Percentiles rank a stretch among this genome's conserved stretches.
phyloP scores from a whole-genome alignment of 2,329 filamentous ascomycete genomes.

The Exserohilum rostratum region DNA sequence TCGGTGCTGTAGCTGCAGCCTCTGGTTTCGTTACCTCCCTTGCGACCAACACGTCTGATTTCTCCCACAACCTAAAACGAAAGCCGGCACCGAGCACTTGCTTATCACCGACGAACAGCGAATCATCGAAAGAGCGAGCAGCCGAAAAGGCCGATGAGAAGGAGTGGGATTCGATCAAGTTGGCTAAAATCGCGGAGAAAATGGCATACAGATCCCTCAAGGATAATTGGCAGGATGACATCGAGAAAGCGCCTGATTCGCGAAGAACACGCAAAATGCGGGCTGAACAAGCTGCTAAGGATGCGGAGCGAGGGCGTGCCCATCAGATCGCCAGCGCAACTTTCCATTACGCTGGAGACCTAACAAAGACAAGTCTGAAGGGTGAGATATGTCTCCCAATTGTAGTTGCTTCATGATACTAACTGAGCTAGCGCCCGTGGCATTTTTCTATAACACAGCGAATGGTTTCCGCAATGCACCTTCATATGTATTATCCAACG shows the following conservation, averaged over 20 bases:
- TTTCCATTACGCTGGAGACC: conserved; percentile 18
- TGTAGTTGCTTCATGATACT: neutral
- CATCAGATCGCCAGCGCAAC: conserved; percentile 24
- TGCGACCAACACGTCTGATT: conserved; percentile 19
- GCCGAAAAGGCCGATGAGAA: neutral
- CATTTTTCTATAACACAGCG: conserved; percentile 28
- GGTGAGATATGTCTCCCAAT: neutral
- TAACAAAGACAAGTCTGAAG: conserved; percentile 16
- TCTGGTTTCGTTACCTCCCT: conserved; percentile 16
- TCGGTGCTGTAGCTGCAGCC: conserved; percentile 20
- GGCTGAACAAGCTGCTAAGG: conserved; percentile 6
- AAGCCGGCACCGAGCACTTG: neutral
- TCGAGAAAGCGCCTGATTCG: neutral
- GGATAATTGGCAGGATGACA: conserved; percentile 11
- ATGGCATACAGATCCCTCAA: conserved; percentile 26
- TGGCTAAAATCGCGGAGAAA: conserved; percentile 19
- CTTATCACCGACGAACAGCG: neutral
- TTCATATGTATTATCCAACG: conserved; percentile 23
- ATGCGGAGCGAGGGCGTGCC: conserved; percentile 17
- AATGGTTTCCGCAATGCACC: conserved; percentile 28
- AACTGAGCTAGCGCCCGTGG: conserved; percentile 18
- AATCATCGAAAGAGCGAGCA: neutral
- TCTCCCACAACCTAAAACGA: conserved; percentile 16
- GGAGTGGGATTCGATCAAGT: conserved; percentile 1
- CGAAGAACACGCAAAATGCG: conserved; percentile 6